Evolutionary conservation across 2,329 filamentous ascomycete species (phyloP), one percentile per base, ranked within the genome.

Genomic region (Claviceps paspali): DNA sequence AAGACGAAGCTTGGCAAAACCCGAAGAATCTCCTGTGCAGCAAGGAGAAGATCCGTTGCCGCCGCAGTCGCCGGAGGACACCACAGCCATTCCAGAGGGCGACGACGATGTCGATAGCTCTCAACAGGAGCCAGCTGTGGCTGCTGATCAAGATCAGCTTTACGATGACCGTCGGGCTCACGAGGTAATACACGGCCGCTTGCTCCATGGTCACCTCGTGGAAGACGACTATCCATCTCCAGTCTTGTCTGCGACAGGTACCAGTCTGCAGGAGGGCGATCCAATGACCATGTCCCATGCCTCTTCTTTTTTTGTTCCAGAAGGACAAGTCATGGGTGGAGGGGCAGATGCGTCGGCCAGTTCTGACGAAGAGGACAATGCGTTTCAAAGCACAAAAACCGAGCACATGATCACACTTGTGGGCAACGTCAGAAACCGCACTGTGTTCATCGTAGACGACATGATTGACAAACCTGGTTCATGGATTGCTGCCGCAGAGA

Each of bases 341-440:
- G 84, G 84, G 2, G 81, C 78, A 27, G 88, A 96, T 51, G 85
- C 79, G 8, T 79, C 70, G n/a, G 80, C 72, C 27, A 81, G 76
- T 18, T 87, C 83, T 10, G 91, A 94, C 46, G 88, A 95, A 43
- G 91, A 96, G 57, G 91, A 98, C 50, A 85, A 92, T 47, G 77
- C 79, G n/a, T 74, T 88, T 36, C 74, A 80, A 49, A 77, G 88
- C 47, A 76, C 80, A 9, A 78, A 80, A 42, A 68, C 88, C 17
- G 91, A 98, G 62, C 86, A 87, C 52, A 94, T 88, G 65, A 92
- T 98, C 49, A 98, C 91, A 0, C 68, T 98, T n/a, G 91, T 98
- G 11, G 91, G 91, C 42, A 84, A 96, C 50, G 91, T 98, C 42
- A 81, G 78, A 52, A 77, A 84, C 53, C 76, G 84, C 41, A 79